Evolutionary conservation across 169 alveolate species (phyloP), one percentile per base, ranked within the genome.

Genomic region (Cryptosporidium felis): DNA sequence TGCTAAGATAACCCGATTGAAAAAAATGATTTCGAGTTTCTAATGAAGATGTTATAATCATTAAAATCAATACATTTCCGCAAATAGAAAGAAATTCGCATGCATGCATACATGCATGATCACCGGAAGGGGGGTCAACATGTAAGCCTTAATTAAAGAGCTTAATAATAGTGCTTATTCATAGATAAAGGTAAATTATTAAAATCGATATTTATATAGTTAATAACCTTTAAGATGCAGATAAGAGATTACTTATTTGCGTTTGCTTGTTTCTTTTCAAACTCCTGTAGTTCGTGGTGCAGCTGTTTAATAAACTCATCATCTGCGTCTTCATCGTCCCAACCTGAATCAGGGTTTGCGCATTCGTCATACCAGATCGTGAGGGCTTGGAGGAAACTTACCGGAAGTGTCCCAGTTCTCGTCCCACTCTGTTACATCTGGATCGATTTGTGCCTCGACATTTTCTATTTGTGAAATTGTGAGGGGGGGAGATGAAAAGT

Each of bases 321-420:
- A 74, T 74, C 85, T 30, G 42, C 67, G 41, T 74, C 85, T 21
- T 74, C 85, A 53, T 74, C 85, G 40, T 74, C 85, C 85, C 85
- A 74, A 3, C 85, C 85, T 74, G 21, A 23, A 74, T n/a, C 42
- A 38, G 40, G 16, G 40, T 18, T n/a, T n/a, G n/a, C n/a, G n/a
- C n/a, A n/a, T 5, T 36, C 44, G 2, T 5, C n/a, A 6, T 34
- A 3, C 5, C 30, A 61, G 23, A 18, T 38, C n/a, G n/a, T n/a
- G n/a, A n/a, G 16, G 8, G 23, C 10, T 36, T 12, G 4, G 10
- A 34, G 21, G 21, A 67, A 53, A 47, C 66, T 23, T 74, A 74
- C 85, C 85, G 16, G 85, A 53, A 38, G 67, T 56, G 41, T 74
- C 85, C 85, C 85, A 74, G n/a, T 74, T 38, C 40, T 74, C 85